Evolutionary conservation across 1,139 yeast species (phyloP).

Genomic region (Trichomonascaceae sp.): DNA sequence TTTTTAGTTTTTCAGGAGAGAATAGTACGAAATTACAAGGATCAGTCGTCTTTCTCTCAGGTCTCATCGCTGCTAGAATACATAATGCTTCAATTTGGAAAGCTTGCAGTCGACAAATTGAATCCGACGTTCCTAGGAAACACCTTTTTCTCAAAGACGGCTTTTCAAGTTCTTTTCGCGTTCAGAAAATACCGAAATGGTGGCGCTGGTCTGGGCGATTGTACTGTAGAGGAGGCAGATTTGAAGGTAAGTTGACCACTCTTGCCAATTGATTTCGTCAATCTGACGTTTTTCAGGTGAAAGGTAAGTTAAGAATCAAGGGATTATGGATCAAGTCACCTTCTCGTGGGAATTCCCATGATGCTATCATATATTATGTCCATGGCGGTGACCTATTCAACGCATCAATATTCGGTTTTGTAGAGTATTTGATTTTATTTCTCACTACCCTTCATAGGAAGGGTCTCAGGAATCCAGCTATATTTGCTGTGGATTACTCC

Average conservation of each 20-base stretch:
- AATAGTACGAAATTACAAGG: conserved; percentile 20
- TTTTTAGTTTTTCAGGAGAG: conserved; percentile 18
- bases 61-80: conserved; percentile 25
- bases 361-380: conserved; percentile 34
- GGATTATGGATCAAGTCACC: conserved; percentile 36
- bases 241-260: not conserved
- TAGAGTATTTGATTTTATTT: conserved; percentile 36
- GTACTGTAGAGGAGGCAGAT: not conserved
- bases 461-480: conserved; percentile 42
- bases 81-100: conserved; percentile 19
- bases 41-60: conserved; percentile 23
- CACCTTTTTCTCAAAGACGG: conserved; percentile 19
- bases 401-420: conserved; percentile 33
- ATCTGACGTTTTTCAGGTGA: not conserved
- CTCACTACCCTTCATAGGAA: conserved; percentile 36
- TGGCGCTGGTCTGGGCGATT: conserved; percentile 26
- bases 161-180: conserved; percentile 19
- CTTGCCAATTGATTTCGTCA: not conserved
- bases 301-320: conserved; percentile 11
- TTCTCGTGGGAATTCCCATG: conserved; percentile 28
- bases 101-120: conserved; percentile 19
- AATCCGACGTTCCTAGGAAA: conserved; percentile 20
- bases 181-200: conserved; percentile 26
- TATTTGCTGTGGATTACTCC: conserved; percentile 35
- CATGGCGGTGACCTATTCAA: conserved; percentile 35